Conservation (phyloP, 192 early-diverging fungal genomes). For the Coemansia umbellata region DNA sequence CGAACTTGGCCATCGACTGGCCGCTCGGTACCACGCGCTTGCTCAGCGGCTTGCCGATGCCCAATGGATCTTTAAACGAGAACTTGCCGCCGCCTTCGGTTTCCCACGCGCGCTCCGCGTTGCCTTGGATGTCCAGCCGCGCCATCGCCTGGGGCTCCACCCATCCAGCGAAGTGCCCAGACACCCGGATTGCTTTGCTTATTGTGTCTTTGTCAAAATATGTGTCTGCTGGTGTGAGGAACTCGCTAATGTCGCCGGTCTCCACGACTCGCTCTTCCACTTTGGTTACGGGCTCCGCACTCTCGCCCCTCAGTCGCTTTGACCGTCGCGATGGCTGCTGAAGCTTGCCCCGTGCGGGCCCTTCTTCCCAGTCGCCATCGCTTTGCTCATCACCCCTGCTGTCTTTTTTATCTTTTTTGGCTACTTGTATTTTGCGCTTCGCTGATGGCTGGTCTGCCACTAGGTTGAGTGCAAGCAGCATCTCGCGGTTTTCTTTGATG, state of each 20-base stretch:
- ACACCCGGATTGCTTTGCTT: conserved; percentile 53
- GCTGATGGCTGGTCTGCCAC: background rate
- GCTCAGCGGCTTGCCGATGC: conserved; percentile 42
- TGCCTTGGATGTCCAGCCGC: conserved; percentile 57
- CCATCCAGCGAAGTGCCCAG: conserved; percentile 67
- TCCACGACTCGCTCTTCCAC: conserved; percentile 33
- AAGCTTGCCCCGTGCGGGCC: background rate
- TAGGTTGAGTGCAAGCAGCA: conserved; percentile 54
- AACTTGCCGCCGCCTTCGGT: conserved; percentile 71
- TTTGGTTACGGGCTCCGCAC: conserved; percentile 21
- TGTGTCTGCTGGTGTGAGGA: conserved; percentile 52
- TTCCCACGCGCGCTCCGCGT: conserved; percentile 67
- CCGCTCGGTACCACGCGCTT: conserved; percentile 27
- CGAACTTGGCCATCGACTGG: conserved; percentile 46
- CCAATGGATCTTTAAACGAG: conserved; percentile 63
- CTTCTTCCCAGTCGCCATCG: conserved; percentile 14
- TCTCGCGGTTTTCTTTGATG: conserved; percentile 58
- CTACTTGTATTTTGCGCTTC: conserved; percentile 8
- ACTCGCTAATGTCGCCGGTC: conserved; percentile 22
- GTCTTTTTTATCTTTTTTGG: background rate
- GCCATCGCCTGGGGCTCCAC: conserved; percentile 54
- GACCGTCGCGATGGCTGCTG: conserved; percentile 28
- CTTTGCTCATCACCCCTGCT: background rate
- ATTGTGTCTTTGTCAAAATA: conserved; percentile 53
- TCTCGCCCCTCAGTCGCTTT: conserved; percentile 42